These are phyloP conservation scores for Mycena sanguinolenta DNA, from an alignment of 768 basidiomycete genomes.

Conservation along the genomic window DNA sequence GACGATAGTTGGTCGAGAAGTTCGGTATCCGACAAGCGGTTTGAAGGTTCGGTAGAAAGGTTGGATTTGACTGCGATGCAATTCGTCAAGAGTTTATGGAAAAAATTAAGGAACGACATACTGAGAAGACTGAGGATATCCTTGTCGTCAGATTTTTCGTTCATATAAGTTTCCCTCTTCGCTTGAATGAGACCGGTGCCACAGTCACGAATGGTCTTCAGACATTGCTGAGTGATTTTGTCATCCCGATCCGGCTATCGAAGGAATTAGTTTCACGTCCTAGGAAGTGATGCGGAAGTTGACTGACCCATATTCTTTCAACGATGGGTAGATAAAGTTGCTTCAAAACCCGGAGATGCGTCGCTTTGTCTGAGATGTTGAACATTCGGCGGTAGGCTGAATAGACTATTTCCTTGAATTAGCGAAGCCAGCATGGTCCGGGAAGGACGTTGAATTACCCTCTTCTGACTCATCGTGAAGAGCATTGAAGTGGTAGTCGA, in stretches of 20 bases:
- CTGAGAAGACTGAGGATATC: constrained; percentile 65
- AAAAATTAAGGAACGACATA: constrained; percentile 42
- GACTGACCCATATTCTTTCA: constrained; percentile 60
- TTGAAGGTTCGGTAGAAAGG: constrained; percentile 57
- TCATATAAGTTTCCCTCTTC: constrained; percentile 54
- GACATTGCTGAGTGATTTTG: constrained; percentile 52
- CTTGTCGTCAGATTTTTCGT: constrained; percentile 53
- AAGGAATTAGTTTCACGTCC: constrained; percentile 7
- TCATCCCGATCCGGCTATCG: constrained; percentile 59
- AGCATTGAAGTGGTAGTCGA: constrained; percentile 66
- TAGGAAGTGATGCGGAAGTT: background rate
- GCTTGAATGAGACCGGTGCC: constrained; percentile 59
- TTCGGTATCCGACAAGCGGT: constrained; percentile 69
- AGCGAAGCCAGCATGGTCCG: background rate
- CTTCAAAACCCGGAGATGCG: constrained; percentile 54
- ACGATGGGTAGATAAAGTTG: constrained; percentile 63
- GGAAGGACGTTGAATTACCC: constrained; percentile 1
- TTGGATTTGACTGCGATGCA: constrained; percentile 68
- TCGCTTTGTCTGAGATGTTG: constrained; percentile 59
- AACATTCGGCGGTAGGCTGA: constrained; percentile 57
- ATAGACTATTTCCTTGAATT: constrained; percentile 20
- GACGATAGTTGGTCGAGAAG: constrained; percentile 76
- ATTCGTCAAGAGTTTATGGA: constrained; percentile 4
- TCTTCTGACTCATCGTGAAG: constrained; percentile 62
- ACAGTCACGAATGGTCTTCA: constrained; percentile 53